Evolutionary conservation across 768 basidiomycete species (phyloP).

Genomic region (Auricularia sp.): DNA sequence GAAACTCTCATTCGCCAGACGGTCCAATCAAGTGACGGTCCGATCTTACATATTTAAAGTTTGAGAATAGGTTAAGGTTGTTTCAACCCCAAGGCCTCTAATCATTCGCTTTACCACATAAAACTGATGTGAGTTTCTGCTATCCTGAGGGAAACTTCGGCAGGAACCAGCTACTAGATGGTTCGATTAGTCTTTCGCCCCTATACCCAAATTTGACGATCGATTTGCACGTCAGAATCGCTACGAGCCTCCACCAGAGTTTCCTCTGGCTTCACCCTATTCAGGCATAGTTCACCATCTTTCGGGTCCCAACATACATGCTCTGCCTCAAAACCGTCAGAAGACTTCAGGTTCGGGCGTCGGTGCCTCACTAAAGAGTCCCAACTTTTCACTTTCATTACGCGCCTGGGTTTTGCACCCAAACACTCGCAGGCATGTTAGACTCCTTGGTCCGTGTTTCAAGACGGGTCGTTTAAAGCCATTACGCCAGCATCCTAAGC

Average conservation of each 20-base stretch:
- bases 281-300: slow-evolving; percentile 87
- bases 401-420: slow-evolving; percentile 61
- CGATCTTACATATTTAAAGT: slow-evolving; percentile 57
- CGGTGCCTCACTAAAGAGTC: slow-evolving; percentile 56
- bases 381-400: slow-evolving; percentile 66
- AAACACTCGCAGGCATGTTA: slow-evolving; percentile 75
- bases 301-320: slow-evolving; percentile 81
- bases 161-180: slow-evolving; percentile 90
- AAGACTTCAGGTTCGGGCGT: slow-evolving; percentile 67
- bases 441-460: slow-evolving; percentile 83
- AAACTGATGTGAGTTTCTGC: slow-evolving; percentile 50
- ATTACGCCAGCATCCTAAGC: slow-evolving; percentile 71
- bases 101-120: slow-evolving; percentile 76
- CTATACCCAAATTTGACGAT: slow-evolving; percentile 93
- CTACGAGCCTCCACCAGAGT: slow-evolving; percentile 94
- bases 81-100: slow-evolving; percentile 85
- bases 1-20: slow-evolving; percentile 41
- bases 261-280: slow-evolving; percentile 91
- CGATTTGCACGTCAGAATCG: slow-evolving; percentile 95
- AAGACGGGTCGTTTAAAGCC: slow-evolving; percentile 74
- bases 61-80: slow-evolving; percentile 79
- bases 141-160: slow-evolving; percentile 80
- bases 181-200: slow-evolving; percentile 95
- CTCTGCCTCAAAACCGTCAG: slow-evolving; percentile 71
- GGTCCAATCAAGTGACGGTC: slow-evolving; percentile 36